Conservation (phyloP, 768 basidiomycete genomes). For the Russula earlei region DNA sequence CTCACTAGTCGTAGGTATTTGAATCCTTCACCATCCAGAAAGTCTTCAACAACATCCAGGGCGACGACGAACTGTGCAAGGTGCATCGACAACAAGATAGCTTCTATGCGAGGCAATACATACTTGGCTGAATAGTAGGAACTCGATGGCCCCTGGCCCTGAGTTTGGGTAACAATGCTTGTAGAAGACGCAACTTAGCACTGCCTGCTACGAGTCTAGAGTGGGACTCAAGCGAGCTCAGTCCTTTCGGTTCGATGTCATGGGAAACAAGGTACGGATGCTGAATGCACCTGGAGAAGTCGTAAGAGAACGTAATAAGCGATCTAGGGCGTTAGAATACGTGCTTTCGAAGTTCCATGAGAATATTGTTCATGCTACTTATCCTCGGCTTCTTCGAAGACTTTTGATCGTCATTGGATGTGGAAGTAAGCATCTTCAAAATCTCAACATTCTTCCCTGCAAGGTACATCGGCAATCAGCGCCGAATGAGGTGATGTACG, state of each 20-base stretch:
- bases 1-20: constrained; percentile 71
- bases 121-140: constrained; percentile 86
- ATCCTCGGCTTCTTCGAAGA: constrained; percentile 33
- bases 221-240: constrained; percentile 54
- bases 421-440: constrained; percentile 48
- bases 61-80: constrained; percentile 70
- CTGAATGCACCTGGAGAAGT: constrained; percentile 62
- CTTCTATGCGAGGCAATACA: constrained; percentile 16
- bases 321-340: constrained; percentile 22
- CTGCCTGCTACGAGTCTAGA: constrained; percentile 75
- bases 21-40: constrained; percentile 68
- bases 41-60: constrained; percentile 83
- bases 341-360: constrained; percentile 85
- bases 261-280: constrained; percentile 83
- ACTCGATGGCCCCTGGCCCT: constrained; percentile 82
- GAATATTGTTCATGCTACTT: constrained; percentile 60
- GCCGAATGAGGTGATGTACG: constrained; percentile 4
- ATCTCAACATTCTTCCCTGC: constrained; percentile 64
- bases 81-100: neutral
- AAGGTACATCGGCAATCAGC: constrained; percentile 12
- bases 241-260: constrained; percentile 64
- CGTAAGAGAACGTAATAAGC: neutral
- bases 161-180: constrained; percentile 69
- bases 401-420: constrained; percentile 25
- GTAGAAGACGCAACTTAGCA: constrained; percentile 76